These are phyloP conservation scores for Forsythia viridissima DNA, from an alignment of 257 asterid genomes.

Conservation along the genomic window DNA sequence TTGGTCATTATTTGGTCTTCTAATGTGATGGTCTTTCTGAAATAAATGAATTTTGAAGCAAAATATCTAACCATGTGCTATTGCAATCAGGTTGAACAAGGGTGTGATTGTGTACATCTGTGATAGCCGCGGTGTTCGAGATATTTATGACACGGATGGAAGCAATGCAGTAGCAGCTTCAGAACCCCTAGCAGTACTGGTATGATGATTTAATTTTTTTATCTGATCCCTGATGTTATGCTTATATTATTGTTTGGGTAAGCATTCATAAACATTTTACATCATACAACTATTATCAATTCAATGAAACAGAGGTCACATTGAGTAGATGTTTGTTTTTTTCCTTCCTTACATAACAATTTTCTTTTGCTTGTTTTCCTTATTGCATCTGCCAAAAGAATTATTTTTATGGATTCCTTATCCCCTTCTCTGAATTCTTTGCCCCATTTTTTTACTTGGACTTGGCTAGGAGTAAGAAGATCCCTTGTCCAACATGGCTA, in stretches of 20 bases:
- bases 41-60: background rate
- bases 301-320: conserved; percentile 2
- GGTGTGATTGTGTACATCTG: conserved; percentile 96
- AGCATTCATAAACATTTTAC: background rate
- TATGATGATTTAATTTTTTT: conserved; percentile 29
- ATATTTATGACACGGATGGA: conserved; percentile 95
- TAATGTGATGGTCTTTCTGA: background rate
- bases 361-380: background rate
- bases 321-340: background rate
- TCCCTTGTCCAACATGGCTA: background rate
- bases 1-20: background rate
- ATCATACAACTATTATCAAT: background rate
- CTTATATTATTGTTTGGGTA: background rate
- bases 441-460: background rate
- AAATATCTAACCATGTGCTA: conserved; percentile 18
- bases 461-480: background rate
- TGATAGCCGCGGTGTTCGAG: conserved; percentile 95
- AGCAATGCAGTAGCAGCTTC: conserved; percentile 77
- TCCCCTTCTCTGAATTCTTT: background rate
- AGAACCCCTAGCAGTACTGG: conserved; percentile 92
- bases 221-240: background rate
- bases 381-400: background rate
- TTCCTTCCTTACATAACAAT: background rate
- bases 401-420: background rate
- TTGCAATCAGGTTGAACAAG: conserved; percentile 78